A percentile compares a stretch with the other conserved stretches of the same genome.
These are phyloP conservation scores for Parathielavia appendiculata DNA, from an alignment of 495 filamentous ascomycete genomes.

Conservation along the genomic window DNA sequence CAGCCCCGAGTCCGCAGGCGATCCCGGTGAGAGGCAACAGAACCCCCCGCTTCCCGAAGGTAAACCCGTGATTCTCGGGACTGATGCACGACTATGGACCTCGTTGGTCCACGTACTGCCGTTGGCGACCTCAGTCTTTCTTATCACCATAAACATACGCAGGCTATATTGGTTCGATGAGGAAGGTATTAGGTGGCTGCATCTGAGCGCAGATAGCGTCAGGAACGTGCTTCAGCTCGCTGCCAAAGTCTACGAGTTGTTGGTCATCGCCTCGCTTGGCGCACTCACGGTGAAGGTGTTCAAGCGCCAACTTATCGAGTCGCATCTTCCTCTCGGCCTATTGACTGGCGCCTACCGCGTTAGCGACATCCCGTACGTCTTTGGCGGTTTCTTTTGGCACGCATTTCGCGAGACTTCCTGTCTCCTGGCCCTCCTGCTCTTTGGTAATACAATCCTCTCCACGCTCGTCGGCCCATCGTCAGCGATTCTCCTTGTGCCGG, in stretches of 20 bases:
- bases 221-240: neutral
- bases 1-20: too few relatives aligned
- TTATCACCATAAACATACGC: neutral
- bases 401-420: neutral
- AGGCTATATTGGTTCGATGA: too few relatives aligned
- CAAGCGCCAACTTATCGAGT: neutral
- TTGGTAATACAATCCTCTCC: neutral
- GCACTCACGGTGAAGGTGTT: neutral
- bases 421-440: too few relatives aligned
- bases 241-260: constrained; percentile 1
- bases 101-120: neutral
- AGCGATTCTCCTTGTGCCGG: neutral
- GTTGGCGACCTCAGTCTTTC: neutral
- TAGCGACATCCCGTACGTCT: neutral
- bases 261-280: constrained; percentile 3
- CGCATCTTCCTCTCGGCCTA: neutral
- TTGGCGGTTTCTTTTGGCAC: neutral
- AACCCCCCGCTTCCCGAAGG: neutral
- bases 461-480: neutral
- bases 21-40: too few relatives aligned
- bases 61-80: neutral
- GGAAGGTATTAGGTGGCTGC: too few relatives aligned
- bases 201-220: too few relatives aligned
- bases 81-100: neutral
- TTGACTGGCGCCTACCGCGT: constrained; percentile 1